Percentiles rank a stretch among this genome's conserved stretches.
Evolutionary conservation across 352 stramenopile genomes (phyloP).

Genomic region (Globisporangium echinulatum): DNA sequence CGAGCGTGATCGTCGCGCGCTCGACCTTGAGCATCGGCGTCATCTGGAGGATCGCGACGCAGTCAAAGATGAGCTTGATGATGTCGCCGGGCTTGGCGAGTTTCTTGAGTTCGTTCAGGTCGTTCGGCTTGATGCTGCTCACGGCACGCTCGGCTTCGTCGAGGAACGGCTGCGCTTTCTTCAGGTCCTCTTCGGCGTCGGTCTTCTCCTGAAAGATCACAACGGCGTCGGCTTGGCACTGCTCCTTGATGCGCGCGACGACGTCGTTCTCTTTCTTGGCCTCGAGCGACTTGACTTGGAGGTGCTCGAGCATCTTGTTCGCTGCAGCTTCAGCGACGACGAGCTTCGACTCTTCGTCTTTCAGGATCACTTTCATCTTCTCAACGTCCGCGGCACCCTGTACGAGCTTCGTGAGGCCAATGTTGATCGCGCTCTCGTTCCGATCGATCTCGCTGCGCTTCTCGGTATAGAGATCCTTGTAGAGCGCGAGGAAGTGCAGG

Average conservation of each 20-base stretch:
- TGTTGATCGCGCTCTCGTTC: slow-evolving; percentile 77
- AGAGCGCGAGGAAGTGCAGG: slow-evolving; percentile 79
- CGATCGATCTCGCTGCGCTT: slow-evolving; percentile 75
- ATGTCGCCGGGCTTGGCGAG: slow-evolving; percentile 86
- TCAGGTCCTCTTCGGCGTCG: slow-evolving; percentile 83
- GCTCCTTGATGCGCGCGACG: slow-evolving; percentile 83
- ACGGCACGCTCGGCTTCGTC: slow-evolving; percentile 85
- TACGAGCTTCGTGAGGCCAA: slow-evolving; percentile 85
- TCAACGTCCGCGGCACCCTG: slow-evolving; percentile 86
- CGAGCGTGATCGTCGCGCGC: slow-evolving; percentile 45
- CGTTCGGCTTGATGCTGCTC: slow-evolving; percentile 84
- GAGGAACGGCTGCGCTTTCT: slow-evolving; percentile 87
- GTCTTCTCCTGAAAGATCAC: slow-evolving; percentile 82
- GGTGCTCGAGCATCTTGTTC: slow-evolving; percentile 77
- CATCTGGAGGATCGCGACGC: slow-evolving; percentile 86
- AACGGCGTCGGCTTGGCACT: slow-evolving; percentile 72
- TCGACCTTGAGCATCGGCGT: slow-evolving; percentile 71
- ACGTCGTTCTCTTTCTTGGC: slow-evolving; percentile 89
- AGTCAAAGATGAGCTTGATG: slow-evolving; percentile 93
- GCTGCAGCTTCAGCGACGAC: slow-evolving; percentile 70
- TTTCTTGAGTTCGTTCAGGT: slow-evolving; percentile 91
- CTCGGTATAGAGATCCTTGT: slow-evolving; percentile 66
- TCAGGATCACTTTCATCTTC: slow-evolving; percentile 85
- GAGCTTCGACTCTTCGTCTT: slow-evolving; percentile 86
- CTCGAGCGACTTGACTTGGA: slow-evolving; percentile 74